Base-by-base conservation (phyloP, 2,329 filamentous ascomycete genomes). In the Epichloe gansuensis region DNA sequence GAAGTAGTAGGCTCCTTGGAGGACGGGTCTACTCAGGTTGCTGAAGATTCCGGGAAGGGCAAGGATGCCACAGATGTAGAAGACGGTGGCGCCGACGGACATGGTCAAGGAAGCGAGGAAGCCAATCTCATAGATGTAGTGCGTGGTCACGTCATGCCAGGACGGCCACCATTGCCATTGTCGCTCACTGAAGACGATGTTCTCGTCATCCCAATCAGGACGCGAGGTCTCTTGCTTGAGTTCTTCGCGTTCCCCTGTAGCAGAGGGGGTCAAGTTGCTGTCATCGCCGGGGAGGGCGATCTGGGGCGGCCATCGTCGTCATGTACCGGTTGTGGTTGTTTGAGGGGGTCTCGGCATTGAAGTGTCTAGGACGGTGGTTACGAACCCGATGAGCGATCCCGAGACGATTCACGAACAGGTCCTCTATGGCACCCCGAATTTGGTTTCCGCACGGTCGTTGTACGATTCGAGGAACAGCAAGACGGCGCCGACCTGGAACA, bases 1-100 rank as follows among this genome's bases (percentile, higher is more conserved):
- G 0, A 72, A 52, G 51, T 80, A 85, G 65, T 75, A 85, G 5
- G 78, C 69, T 9, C 80, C 77, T 54, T 81, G 73, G 25, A 75
- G 61, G 2, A 67, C 69, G 9, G 62, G 63, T 3, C 60, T 43
- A 35, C 72, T 73, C 57, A 85, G 65, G 8, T 72, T 65, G 55
- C 76, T 61, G 56, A 71, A 69, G 44, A 85, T 79, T 2, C 74
- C 73, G 0, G 81, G 81, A 2, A 85, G 65, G 2, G 78, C 76
- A 0, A 78, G 80, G 59, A 85, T 75, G 4, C 80, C 81, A 1
- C 77, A 71, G 48, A 85, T 76, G 74, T 80, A 84, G 67, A 85
- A 85, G 56, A 85, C 69, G 1, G 77, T 80, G 4, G 82, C 81
- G 12, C 75, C 81, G 37, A 78, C 54, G 47, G 83, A 67, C 60